Conservation (phyloP, 768 basidiomycete genomes). For the Neoboletus subvelutipes region DNA sequence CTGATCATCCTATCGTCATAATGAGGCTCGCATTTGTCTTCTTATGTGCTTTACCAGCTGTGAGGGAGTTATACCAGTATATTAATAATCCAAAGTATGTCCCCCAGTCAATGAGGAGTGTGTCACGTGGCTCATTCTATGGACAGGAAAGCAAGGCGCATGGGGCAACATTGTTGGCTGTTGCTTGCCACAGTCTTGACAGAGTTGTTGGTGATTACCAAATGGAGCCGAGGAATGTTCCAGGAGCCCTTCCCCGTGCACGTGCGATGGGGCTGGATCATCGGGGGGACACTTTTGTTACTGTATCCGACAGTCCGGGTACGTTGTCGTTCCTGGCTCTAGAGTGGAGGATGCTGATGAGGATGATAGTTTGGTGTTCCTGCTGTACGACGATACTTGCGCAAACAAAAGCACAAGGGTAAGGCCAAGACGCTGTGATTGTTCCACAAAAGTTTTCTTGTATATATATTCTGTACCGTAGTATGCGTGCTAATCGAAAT, state of each 20-base stretch:
- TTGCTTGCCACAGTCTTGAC: conserved; percentile 83
- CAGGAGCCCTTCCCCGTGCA: conserved; percentile 55
- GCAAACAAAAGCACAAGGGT: conserved; percentile 32
- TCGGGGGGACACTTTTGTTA: conserved; percentile 56
- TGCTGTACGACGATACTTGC: conserved; percentile 50
- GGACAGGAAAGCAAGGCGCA: conserved; percentile 74
- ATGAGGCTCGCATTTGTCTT: conserved; percentile 71
- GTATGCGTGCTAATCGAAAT: neutral
- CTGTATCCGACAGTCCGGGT: conserved; percentile 72
- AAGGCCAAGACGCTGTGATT: conserved; percentile 35
- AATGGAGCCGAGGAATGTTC: conserved; percentile 80
- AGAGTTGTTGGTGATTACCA: conserved; percentile 75
- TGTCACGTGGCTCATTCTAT: conserved; percentile 1
- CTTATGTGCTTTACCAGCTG: conserved; percentile 83
- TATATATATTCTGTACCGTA: neutral
- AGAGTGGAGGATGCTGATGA: conserved; percentile 10
- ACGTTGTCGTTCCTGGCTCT: conserved; percentile 23
- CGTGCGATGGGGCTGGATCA: conserved; percentile 68
- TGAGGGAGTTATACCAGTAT: conserved; percentile 81
- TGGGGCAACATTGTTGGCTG: conserved; percentile 90
- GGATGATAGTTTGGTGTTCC: conserved; percentile 63
- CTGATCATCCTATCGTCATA: conserved; percentile 83
- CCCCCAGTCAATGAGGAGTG: neutral
- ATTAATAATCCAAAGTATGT: conserved; percentile 77
- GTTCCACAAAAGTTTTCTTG: neutral